Evolutionary conservation across 352 stramenopile species (phyloP).

Genomic region (Albugo laibachii): DNA sequence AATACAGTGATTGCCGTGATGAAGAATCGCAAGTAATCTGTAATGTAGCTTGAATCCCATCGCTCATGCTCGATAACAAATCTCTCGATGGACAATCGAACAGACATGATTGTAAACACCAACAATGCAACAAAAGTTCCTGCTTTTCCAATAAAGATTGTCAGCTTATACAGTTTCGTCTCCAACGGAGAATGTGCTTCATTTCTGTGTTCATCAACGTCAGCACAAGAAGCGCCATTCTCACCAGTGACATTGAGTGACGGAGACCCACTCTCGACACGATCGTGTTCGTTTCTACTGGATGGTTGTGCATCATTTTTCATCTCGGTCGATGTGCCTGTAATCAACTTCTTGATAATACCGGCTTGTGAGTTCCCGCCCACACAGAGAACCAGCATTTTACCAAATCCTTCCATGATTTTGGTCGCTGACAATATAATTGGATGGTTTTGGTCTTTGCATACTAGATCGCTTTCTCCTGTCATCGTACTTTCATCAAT

Average conservation of each 20-base stretch:
- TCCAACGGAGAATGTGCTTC: conserved; percentile 35
- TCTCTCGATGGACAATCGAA: conserved; percentile 23
- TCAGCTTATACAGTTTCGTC: conserved; percentile 35
- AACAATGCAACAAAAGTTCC: conserved; percentile 27
- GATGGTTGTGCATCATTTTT: background rate
- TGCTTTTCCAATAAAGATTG: conserved; percentile 33
- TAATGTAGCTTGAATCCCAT: conserved; percentile 17
- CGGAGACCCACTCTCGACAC: conserved; percentile 25
- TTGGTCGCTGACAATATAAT: conserved; percentile 85
- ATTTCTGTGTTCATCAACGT: conserved; percentile 12
- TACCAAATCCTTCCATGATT: conserved; percentile 76
- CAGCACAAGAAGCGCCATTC: no score
- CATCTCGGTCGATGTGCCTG: conserved; percentile 14
- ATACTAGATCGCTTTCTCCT: conserved; percentile 74
- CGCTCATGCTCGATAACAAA: conserved; percentile 11
- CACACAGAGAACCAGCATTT: conserved; percentile 85
- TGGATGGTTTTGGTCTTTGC: conserved; percentile 51
- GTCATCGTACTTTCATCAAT: conserved; percentile 82
- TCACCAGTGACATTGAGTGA: no score
- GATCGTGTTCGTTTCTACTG: background rate
- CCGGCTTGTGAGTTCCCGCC: conserved; percentile 80
- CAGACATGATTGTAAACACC: conserved; percentile 38
- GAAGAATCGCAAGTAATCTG: conserved; percentile 35
- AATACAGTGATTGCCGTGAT: conserved; percentile 69
- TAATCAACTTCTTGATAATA: conserved; percentile 66